Conservation (phyloP, 2,329 filamentous ascomycete species). For the Paramyrothecium sp. region DNA sequence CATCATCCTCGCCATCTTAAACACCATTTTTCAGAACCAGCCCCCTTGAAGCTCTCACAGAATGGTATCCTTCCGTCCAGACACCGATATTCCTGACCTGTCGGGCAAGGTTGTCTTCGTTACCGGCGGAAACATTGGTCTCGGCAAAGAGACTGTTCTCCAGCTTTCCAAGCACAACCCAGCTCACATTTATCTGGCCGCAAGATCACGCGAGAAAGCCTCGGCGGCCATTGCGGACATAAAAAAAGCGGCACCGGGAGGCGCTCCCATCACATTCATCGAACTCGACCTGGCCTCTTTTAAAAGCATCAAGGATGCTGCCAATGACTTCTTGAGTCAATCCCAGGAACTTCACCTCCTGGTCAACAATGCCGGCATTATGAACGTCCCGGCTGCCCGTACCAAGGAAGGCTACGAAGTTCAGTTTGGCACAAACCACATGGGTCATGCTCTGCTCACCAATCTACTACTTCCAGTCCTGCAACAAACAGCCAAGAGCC, state of each 20-base stretch:
- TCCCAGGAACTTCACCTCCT: constrained; percentile 38
- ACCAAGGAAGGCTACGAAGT: constrained; percentile 44
- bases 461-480: constrained; percentile 27
- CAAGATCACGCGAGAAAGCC: constrained; percentile 33
- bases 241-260: constrained; percentile 16
- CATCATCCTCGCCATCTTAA: too few species aligned
- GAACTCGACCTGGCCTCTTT: constrained; percentile 46
- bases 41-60: not conserved
- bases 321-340: constrained; percentile 28
- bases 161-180: constrained; percentile 11
- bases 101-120: constrained; percentile 42
- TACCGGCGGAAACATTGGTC: constrained; percentile 37
- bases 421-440: constrained; percentile 44
- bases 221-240: constrained; percentile 34
- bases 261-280: constrained; percentile 28
- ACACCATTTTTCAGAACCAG: too few species aligned
- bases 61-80: constrained; percentile 23
- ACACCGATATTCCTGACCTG: constrained; percentile 38
- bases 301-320: constrained; percentile 37
- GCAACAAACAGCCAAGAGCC: constrained; percentile 12
- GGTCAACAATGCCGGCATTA: constrained; percentile 36
- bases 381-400: constrained; percentile 30
- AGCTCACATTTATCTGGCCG: constrained; percentile 14
- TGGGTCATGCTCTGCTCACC: constrained; percentile 42
- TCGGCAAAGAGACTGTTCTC: constrained; percentile 11